These are phyloP conservation scores for Hymenochaete sp. DNA, from an alignment of 1,284 basidiomycete genomes.

Conservation along the genomic window DNA sequence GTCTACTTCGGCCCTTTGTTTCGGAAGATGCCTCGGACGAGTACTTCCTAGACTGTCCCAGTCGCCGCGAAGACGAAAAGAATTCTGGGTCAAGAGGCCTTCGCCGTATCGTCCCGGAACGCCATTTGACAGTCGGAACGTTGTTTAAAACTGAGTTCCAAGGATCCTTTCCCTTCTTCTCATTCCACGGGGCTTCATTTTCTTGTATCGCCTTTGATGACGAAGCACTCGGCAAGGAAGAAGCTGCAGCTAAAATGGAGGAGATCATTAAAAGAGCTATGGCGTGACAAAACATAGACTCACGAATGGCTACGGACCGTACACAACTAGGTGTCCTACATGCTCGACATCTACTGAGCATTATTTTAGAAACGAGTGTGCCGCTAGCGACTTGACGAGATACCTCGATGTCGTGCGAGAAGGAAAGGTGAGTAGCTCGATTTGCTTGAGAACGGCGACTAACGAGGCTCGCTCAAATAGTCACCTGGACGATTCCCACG, in stretches of 20 bases:
- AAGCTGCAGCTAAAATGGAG: not conserved
- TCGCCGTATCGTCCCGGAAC: not conserved
- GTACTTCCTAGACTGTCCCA: conserved; percentile 8
- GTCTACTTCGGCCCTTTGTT: no score
- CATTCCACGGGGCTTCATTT: no score
- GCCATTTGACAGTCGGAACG: not conserved
- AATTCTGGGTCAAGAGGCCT: conserved; percentile 1
- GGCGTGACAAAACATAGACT: not conserved
- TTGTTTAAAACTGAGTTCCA: not conserved
- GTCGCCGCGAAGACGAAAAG: conserved; percentile 3
- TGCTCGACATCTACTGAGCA: conserved; percentile 6
- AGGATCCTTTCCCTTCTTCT: not conserved
- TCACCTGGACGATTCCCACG: not conserved
- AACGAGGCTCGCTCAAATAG: no score
- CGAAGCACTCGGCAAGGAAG: not conserved
- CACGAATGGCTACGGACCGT: conserved; percentile 7
- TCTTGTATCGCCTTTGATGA: not conserved
- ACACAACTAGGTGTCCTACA: not conserved
- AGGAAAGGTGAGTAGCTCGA: not conserved
- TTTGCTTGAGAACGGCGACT: no score
- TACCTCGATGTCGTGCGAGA: not conserved
- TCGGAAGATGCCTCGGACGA: conserved; percentile 5
- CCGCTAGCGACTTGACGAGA: not conserved
- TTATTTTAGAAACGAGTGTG: not conserved
- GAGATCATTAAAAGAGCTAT: not conserved